These are phyloP conservation scores for Dendryphion nanum DNA, from an alignment of 2,329 filamentous ascomycete genomes.

Conservation along the genomic window DNA sequence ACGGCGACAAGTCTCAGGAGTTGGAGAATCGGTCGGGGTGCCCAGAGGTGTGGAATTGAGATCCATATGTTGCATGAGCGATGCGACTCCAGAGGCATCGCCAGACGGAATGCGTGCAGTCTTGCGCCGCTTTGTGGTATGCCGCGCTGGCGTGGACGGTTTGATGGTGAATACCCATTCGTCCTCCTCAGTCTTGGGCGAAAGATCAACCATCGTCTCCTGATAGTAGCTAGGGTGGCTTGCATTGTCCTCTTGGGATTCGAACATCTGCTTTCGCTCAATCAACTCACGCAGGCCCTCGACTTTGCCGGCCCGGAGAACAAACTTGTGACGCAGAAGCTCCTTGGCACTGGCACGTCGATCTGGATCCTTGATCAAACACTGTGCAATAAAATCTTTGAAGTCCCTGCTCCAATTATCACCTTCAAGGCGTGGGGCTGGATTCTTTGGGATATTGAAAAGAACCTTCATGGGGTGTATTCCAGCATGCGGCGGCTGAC, in stretches of 20 bases:
- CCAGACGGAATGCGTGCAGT: constrained; percentile 46
- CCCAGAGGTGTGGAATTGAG: constrained; percentile 45
- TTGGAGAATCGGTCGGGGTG: constrained; percentile 36
- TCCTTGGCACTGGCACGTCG: constrained; percentile 81
- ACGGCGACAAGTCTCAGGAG: constrained; percentile 21
- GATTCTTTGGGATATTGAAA: constrained; percentile 91
- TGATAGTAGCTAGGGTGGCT: constrained; percentile 85
- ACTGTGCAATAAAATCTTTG: constrained; percentile 89
- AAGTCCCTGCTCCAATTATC: constrained; percentile 80
- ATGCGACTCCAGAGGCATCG: constrained; percentile 31
- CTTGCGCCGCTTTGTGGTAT: constrained; percentile 52
- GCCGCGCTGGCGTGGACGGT: constrained; percentile 54
- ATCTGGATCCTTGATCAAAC: constrained; percentile 89
- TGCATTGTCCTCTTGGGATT: constrained; percentile 65
- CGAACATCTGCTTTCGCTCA: constrained; percentile 76
- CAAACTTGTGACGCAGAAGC: constrained; percentile 82
- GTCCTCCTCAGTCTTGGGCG: constrained; percentile 67
- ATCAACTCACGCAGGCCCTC: constrained; percentile 87
- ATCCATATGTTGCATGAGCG: constrained; percentile 43
- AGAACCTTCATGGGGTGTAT: constrained; percentile 98
- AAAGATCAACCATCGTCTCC: constrained; percentile 78
- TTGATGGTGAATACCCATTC: constrained; percentile 96
- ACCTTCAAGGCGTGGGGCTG: constrained; percentile 80
- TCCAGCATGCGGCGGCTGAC: constrained; percentile 89
- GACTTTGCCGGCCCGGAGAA: constrained; percentile 80